Base-by-base conservation (phyloP, 805 yeast species). In the Candida bentonensis region DNA sequence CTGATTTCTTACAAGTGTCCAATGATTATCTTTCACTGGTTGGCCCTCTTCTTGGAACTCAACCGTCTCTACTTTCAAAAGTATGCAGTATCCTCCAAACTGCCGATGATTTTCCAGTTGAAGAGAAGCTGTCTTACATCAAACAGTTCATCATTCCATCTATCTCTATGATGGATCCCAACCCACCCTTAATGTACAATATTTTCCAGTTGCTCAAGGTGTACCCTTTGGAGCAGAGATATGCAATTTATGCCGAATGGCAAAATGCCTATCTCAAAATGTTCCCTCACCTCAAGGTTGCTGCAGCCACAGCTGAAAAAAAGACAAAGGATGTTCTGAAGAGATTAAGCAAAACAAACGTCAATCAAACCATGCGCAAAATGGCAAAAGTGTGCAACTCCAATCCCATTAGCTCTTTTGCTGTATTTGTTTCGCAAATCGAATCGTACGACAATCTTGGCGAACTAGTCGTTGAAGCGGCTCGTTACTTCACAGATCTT, bases 401-500 rank as follows among this genome's bases (percentile, higher is more conserved):
- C 1, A 85, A 85, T 57, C 96, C 97, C 1, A 57, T 87, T 17
- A 81, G 94, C 2, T 76, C 87, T 13, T 73, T 88, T 39, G 63
- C 74, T 21, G 79, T 83, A 0, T 70, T 84, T 40, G 68, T 88
- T 9, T 76, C 76, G 40, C 96, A 86, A 56, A 76, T 89, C 50
- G 97, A 89, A 60, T 85, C 92, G 64, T 89, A 89, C 57, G 95
- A 82, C 56, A 89, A 89, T 56, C 72, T 89, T 49, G 82, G 80
- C 40, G 78, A 76, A 30, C 67, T 89, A 46, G 77, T 89, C 4
- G 87, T 85, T 7, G 80, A 80, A 41, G 75, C 92, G 4, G 86
- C 95, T 0, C 66, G 76, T 34, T 80, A 75, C 55, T 85, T 86
- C 57, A 80, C 79, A 42, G 71, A 65, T 3, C 79, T 81, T 53